Percentiles rank a stretch among this genome's conserved stretches.
Conservation (phyloP, 225 moss, liverwort and hornwort species). For the Neckera pumila region DNA sequence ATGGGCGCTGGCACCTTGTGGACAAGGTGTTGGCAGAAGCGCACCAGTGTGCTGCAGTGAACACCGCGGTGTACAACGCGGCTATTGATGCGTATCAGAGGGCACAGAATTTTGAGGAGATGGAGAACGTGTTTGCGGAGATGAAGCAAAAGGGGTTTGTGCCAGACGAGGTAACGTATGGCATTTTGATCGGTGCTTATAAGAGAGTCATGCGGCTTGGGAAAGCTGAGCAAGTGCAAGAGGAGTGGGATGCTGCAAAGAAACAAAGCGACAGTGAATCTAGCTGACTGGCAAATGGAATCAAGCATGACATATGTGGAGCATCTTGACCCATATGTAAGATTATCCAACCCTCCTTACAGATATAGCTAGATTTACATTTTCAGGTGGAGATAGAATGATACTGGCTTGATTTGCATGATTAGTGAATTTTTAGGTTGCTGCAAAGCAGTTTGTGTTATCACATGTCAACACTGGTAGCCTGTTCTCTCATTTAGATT, state of each 20-base stretch:
- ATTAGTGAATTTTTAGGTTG: background rate
- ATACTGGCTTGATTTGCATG: background rate
- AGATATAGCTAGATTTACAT: background rate
- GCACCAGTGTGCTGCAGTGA: constrained; percentile 38
- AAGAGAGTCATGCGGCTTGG: constrained; percentile 28
- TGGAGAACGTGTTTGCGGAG: constrained; percentile 44
- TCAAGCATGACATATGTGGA: background rate
- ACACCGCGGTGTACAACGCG: constrained; percentile 58
- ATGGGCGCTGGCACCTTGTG: constrained; percentile 46
- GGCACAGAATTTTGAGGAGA: constrained; percentile 39
- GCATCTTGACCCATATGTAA: background rate
- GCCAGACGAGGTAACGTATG: constrained; percentile 58
- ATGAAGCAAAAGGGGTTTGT: constrained; percentile 39
- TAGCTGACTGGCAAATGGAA: background rate
- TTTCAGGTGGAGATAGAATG: background rate
- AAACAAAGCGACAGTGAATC: background rate
- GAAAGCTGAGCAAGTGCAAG: constrained; percentile 24
- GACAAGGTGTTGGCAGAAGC: constrained; percentile 61
- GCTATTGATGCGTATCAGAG: constrained; percentile 62
- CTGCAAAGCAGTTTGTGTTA: background rate
- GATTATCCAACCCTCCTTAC: background rate
- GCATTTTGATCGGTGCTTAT: constrained; percentile 49
- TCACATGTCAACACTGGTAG: background rate
- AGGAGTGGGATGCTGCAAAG: constrained; percentile 23
- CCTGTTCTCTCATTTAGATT: background rate